Base-by-base conservation (phyloP, 768 basidiomycete species). In the Tephrocybe sp. region DNA sequence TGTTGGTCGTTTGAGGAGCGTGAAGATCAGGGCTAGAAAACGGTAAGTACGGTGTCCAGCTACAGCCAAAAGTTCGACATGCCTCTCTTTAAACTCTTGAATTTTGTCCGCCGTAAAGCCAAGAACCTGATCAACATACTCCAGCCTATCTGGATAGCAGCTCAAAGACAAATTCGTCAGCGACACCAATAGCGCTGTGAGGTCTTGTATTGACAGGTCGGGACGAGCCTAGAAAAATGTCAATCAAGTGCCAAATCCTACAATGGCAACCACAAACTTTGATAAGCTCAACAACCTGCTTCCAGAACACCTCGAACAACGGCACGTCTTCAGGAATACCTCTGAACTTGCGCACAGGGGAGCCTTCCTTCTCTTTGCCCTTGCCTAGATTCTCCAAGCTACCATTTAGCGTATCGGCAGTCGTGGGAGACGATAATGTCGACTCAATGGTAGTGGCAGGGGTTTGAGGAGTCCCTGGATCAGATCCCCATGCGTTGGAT, bases 291-390 rank as follows among this genome's bases (percentile, higher is more conserved):
- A 98, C 95, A 4, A 98, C 93, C 66, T 99, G 97, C 57, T 90
- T 86, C 96, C 97, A 99, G 67, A 98, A 99, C 10, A 98, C 94
- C 65, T 99, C 97, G 56, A 99, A 99, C 45, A 99, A 70, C 63
- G 88, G 91, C 20, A 97, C 97, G 58, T 98, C 81, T 65, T 94
- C 90, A 7, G 97, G 97, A 37, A 98, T 85, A 17, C 97, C 97
- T 66, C 97, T 76, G 74, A 97, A 98, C 69, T 95, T 97, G 62
- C 78, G 83, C 30, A 84, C 79, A 37, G 77, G 71, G 12, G 68
- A 53, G 0, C 66, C 74, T 41, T 83, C 88, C 66, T 78, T 83
- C 49, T 78, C 83, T 60, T 87, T 86, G 33, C 79, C 84, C 63
- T 84, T 84, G 15, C 65, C 65, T 39, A 57, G 42, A 24, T 65